phyloP scores from a whole-genome alignment of 2,329 filamentous ascomycete genomes.

The Fusarium sublunatum region DNA sequence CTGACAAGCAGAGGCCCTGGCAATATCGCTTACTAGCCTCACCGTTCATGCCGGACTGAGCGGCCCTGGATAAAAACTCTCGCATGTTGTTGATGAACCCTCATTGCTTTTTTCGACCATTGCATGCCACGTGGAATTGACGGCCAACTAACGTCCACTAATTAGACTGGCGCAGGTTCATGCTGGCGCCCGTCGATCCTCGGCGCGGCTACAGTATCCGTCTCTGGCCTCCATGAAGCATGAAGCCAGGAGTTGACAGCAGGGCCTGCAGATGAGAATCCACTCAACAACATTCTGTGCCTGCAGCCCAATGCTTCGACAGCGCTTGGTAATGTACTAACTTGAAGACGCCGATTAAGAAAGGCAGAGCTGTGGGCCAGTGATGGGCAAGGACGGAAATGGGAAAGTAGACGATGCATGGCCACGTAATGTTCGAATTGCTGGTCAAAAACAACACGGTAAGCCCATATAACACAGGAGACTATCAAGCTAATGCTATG shows the following conservation, averaged over 20 bases:
- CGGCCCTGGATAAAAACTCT: constrained; percentile 17
- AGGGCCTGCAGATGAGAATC: constrained; percentile 37
- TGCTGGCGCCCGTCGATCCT: constrained; percentile 31
- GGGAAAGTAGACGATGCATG: constrained; percentile 1
- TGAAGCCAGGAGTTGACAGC: constrained; percentile 1
- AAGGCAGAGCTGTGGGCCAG: constrained; percentile 5
- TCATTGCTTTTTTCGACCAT: constrained; percentile 33
- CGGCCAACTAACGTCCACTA: constrained; percentile 26
- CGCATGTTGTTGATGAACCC: constrained; percentile 2
- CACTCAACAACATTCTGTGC: constrained; percentile 16
- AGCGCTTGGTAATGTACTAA: constrained; percentile 27
- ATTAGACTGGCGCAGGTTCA: constrained; percentile 11
- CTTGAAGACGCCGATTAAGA: constrained; percentile 10
- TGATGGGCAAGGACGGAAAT: constrained; percentile 3
- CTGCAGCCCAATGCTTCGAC: constrained; percentile 34
- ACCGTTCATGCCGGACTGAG: constrained; percentile 23
- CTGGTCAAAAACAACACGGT: not conserved
- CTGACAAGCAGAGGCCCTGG: constrained; percentile 28
- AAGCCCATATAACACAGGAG: constrained; percentile 23
- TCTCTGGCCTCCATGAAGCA: not conserved
- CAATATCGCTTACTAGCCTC: constrained; percentile 42
- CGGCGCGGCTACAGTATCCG: constrained; percentile 20
- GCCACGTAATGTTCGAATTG: constrained; percentile 11
- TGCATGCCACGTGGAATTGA: constrained; percentile 44
- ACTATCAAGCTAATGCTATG: constrained; percentile 8